Percentiles rank a stretch among this genome's conserved stretches.
phyloP scores from a whole-genome alignment of 164 flowering plant species.

The Aristolochia fimbriata region DNA sequence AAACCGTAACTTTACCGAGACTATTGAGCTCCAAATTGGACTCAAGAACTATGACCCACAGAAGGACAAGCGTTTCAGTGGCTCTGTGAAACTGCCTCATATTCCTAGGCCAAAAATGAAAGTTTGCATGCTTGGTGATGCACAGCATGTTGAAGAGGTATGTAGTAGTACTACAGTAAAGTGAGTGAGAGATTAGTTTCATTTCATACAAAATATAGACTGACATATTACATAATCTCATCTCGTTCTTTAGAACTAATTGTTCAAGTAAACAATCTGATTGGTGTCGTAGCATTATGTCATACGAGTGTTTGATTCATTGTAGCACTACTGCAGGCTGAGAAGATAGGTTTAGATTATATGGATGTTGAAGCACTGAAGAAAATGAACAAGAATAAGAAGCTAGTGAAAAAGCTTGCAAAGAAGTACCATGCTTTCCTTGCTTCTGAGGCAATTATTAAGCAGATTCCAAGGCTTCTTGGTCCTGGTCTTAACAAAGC shows the following conservation, averaged over 20 bases:
- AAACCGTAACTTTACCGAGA: slow-evolving; percentile 26
- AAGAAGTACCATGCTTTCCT: slow-evolving; percentile 50
- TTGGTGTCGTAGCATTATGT: neutral
- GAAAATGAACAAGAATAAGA: slow-evolving; percentile 60
- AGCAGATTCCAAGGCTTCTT: slow-evolving; percentile 53
- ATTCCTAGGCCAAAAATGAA: slow-evolving; percentile 33
- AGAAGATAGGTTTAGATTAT: slow-evolving; percentile 39
- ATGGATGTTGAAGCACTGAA: slow-evolving; percentile 54
- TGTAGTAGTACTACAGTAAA: neutral
- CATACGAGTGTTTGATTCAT: neutral
- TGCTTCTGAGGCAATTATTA: slow-evolving; percentile 54
- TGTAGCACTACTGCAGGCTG: slow-evolving; percentile 24
- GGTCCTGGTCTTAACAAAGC: slow-evolving; percentile 64
- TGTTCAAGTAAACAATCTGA: neutral
- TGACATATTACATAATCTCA: neutral
- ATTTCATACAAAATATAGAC: too few species aligned
- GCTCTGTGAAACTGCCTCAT: slow-evolving; percentile 29
- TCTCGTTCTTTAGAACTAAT: neutral
- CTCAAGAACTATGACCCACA: slow-evolving; percentile 16
- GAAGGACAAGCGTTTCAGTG: slow-evolving; percentile 18
- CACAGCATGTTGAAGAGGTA: slow-evolving; percentile 71
- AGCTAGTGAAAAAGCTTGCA: slow-evolving; percentile 48
- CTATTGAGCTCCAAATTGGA: slow-evolving; percentile 27
- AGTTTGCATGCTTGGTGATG: slow-evolving; percentile 37
- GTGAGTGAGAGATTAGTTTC: too few species aligned